Evolutionary conservation across 2,329 filamentous ascomycete species (phyloP), one percentile per base, ranked within the genome.

Genomic region (Verticillium tricorpus): DNA sequence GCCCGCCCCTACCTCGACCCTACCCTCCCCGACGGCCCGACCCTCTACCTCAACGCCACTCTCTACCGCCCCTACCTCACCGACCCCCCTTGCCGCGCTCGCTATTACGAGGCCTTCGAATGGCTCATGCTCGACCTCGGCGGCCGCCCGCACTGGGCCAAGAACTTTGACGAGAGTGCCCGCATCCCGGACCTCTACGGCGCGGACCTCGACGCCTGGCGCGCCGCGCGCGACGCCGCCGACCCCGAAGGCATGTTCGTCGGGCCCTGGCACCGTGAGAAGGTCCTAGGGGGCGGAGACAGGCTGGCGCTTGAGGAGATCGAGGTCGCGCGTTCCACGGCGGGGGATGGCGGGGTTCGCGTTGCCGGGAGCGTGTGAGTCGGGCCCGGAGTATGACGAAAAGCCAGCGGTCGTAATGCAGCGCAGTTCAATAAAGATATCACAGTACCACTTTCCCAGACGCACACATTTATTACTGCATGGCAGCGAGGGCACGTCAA

Each of bases 81-180:
- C 63, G 91, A 96, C 68, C 92, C 93, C 11, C 90, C 91, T 0
- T 93, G 90, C 70, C 84, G 81, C 60, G 81, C 83, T 60, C 84
- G 90, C 56, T 96, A 96, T 79, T 97, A 96, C 74, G 83, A 93
- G 75, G 93, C 89, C 1, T 96, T 97, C 67, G 93, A 97, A 75
- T 94, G 89, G 82, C 80, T 97, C 56, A 96, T 96, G 93, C 88
- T 86, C 63, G 90, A 96, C 55, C 80, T 96, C 68, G 91, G 89
- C 59, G 93, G 89, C 9, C 85, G 85, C 56, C 93, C 93, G 19
- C 93, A 97, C 76, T 97, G 93, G 91, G 93, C 93, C 8, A 97
- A 97, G 82, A 96, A 97, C 73, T 97, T 96, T 74, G 79, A 81
- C 56, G 82, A 83, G 9, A 81, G 84, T 4, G 82, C 84, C 12